Evolutionary conservation across 805 yeast species (phyloP).

Genomic region (Tetrapisispora iriomotensis): DNA sequence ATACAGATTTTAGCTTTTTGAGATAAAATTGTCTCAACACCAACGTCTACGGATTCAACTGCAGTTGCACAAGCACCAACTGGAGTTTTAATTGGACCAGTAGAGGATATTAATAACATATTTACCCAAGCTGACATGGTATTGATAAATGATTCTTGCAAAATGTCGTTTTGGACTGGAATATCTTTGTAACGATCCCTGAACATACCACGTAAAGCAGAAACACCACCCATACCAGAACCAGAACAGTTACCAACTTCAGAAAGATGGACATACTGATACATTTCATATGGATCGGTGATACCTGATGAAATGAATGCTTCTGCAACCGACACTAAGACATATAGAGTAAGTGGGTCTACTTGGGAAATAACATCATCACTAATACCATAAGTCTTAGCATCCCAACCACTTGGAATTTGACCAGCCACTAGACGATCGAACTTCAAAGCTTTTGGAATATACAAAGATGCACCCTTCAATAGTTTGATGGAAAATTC

Average conservation of each 20-base stretch:
- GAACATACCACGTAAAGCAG: constrained; percentile 96
- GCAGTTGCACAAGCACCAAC: constrained; percentile 99
- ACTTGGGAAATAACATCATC: constrained; percentile 92
- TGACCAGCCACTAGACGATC: constrained; percentile 70
- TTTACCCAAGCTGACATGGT: constrained; percentile 99
- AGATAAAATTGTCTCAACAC: constrained; percentile 83
- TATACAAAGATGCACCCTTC: constrained; percentile 83
- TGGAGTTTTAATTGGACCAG: constrained; percentile 99
- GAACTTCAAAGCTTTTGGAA: constrained; percentile 69
- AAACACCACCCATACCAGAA: constrained; percentile 99
- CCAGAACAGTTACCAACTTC: constrained; percentile 99
- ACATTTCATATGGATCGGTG: constrained; percentile 97
- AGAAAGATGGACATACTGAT: constrained; percentile 94
- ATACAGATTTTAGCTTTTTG: constrained; percentile 94
- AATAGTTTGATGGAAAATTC: constrained; percentile 84
- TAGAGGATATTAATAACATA: constrained; percentile 90
- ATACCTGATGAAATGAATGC: constrained; percentile 91
- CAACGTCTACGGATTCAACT: constrained; percentile 92
- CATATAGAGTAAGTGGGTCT: constrained; percentile 89
- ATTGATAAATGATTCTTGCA: constrained; percentile 97
- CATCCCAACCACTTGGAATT: constrained; percentile 98
- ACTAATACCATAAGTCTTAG: constrained; percentile 85
- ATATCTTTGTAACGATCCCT: constrained; percentile 84
- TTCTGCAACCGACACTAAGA: constrained; percentile 88
- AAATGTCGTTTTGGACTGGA: constrained; percentile 94